Evolutionary conservation across 1,284 basidiomycete genomes (phyloP), one percentile per base, ranked within the genome.

Genomic region (Hortiboletus rubellus): DNA sequence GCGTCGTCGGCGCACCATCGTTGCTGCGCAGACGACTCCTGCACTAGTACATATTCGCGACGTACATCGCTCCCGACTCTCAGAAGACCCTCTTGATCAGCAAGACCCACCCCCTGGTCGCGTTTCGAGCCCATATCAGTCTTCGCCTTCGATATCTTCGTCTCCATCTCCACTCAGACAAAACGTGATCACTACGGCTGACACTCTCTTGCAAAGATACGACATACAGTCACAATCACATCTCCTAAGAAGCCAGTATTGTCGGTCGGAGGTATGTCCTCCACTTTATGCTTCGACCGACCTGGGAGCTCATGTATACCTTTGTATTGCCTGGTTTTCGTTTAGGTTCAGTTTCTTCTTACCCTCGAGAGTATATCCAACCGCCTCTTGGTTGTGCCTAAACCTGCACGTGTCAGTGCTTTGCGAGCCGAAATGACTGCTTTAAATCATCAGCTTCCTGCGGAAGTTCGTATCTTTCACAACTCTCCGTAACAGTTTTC

Each of bases 401-500:
- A 94, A 70, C 93, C 90, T 42, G 97, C 97, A 24, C 87, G 97
- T 42, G 90, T 98, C 30, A 96, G 94, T 68, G 96, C 97, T 17
- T 78, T 99, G 45, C 82, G 97, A 66, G 97, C 97, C 24, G 97
- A 99, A 72, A 77, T 99, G 60, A 99, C 97, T 3, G 90, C 89
- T 27, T 77, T 99, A 52, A 99, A 99, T 70, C 96, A 99, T 72
- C 94, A 92, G 70, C 82, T 99, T 34, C 97, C 97, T 30, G 92
- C 94, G 9, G 94, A 96, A 80, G 92, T 92, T 75, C 61, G 74
- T 72, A 11, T 54, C 11, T 57, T 22, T 52, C 31, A 34, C 46
- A 7, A 17, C 57, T 60, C 54, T 47, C 41, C 31, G n/a, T 17
- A 17, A 50, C 44, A n/a, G 5, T 45, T 42, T 55, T 42, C 38